phyloP scores from a whole-genome alignment of 257 asterid genomes.

The Lycium ferocissimum region DNA sequence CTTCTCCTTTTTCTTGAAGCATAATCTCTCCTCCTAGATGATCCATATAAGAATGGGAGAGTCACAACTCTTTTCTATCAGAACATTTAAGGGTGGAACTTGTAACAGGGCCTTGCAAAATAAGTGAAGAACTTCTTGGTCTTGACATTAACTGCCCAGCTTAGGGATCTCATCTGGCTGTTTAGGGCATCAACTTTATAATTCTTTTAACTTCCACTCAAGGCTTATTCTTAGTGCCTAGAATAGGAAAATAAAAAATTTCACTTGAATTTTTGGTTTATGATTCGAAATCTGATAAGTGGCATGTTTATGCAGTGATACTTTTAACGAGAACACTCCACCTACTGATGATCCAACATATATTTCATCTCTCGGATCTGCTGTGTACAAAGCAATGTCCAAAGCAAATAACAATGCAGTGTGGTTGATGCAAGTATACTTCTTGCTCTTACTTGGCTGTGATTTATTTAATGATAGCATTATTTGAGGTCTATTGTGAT shows the following conservation, averaged over 20 bases:
- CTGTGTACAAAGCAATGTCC: conserved; percentile 88
- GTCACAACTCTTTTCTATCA: conserved; percentile 15
- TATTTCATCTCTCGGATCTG: conserved; percentile 89
- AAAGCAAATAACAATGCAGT: conserved; percentile 84
- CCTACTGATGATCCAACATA: conserved; percentile 84
- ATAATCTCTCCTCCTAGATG: conserved; percentile 15
- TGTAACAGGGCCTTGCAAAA: conserved; percentile 13
- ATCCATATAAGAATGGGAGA: neutral
- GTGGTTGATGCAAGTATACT: conserved; percentile 97
- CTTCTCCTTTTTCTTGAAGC: neutral
- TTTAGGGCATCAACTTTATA: conserved; percentile 6
- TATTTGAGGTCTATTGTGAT: neutral
- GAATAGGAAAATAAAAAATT: neutral
- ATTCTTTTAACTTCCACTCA: conserved; percentile 19
- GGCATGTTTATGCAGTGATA: conserved; percentile 67
- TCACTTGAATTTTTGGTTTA: neutral
- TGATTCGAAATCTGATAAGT: neutral
- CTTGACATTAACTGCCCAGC: neutral
- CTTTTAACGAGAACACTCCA: conserved; percentile 93
- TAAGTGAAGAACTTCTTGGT: neutral
- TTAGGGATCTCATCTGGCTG: neutral
- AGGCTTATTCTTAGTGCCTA: neutral
- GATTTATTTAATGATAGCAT: conserved; percentile 22
- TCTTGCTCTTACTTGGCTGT: conserved; percentile 16
- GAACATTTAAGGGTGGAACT: conserved; percentile 1